Base-by-base conservation (phyloP, 164 flowering plant genomes). In the Tetracentron sinense region DNA sequence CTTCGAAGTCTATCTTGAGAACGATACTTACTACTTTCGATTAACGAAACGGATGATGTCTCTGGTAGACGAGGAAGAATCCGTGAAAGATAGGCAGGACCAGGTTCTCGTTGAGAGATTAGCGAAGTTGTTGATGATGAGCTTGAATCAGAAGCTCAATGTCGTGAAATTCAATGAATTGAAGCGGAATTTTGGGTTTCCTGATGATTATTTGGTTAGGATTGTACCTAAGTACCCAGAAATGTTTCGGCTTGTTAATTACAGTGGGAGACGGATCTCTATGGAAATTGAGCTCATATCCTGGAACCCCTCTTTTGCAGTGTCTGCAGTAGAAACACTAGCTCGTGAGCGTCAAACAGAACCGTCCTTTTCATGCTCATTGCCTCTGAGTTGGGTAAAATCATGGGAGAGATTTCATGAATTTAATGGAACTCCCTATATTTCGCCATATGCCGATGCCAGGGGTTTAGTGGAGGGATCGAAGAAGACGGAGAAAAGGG, bases 251-350 rank as follows among this genome's bases (percentile, higher is more conserved):
- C 42, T 91, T 69, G 82, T 89, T 28, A 91, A 83, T 68, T 60
- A 77, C 50, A 67, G 77, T 58, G 90, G 90, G 65, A 85, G 85
- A 42, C 70, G 80, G 58, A 84, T 73, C 68, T 77, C 88, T 0
- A 81, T 92, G 92, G 99, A 89, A 77, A 82, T 94, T 55, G 93
- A 86, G 76, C 93, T 94, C 23, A 57, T 79, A 48, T 79, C 85
- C 0, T 88, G 93, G 90, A 61, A 80, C 26, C 81, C 85, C 31
- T 72, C 80, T 54, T 76, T 85, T 53, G 90, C 89, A 7, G 72
- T 84, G 62, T 89, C 99, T 29, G 80, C 75, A 10, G 57, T 94
- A 56, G 93, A 91, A 72, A 64, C 63, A 17, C 47, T 60, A 31
- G 86, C 92, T 53, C 25, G 21, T 19, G 79, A 74, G 60, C 71